phyloP scores from a whole-genome alignment of 2,329 filamentous ascomycete genomes.

The Pseudogymnoascus sp. region DNA sequence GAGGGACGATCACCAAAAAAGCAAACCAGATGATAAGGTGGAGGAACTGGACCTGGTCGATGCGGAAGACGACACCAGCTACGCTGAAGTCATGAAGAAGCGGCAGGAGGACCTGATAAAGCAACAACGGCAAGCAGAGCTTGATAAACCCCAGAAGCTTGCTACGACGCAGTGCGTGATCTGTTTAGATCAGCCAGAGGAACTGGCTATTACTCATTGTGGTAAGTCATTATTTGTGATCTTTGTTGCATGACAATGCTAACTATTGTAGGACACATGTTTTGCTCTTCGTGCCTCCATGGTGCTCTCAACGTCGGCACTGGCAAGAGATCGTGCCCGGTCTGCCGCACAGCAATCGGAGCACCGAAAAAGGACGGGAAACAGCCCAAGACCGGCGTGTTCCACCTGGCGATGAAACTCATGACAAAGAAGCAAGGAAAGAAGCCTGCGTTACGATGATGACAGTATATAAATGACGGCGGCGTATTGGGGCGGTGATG shows the following conservation, averaged over 20 bases:
- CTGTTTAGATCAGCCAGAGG: constrained; percentile 57
- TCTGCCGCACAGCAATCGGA: constrained; percentile 50
- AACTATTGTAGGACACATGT: constrained; percentile 50
- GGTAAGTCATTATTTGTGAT: constrained; percentile 41
- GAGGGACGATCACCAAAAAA: constrained; percentile 12
- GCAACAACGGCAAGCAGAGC: constrained; percentile 39
- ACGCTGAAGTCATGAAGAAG: constrained; percentile 25
- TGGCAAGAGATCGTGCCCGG: constrained; percentile 52
- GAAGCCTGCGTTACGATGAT: constrained; percentile 25
- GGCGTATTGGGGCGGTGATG: background rate
- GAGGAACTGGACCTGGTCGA: constrained; percentile 27
- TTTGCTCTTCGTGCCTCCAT: constrained; percentile 58
- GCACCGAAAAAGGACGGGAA: constrained; percentile 35
- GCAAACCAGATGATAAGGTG: constrained; percentile 17
- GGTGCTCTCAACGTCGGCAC: constrained; percentile 52
- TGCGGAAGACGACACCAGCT: constrained; percentile 24
- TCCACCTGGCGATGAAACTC: constrained; percentile 56
- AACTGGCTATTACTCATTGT: constrained; percentile 59
- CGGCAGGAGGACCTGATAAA: constrained; percentile 27
- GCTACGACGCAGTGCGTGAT: constrained; percentile 59
- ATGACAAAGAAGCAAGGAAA: constrained; percentile 54
- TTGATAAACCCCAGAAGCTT: constrained; percentile 45
- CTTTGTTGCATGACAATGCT: background rate
- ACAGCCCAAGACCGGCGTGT: constrained; percentile 42
- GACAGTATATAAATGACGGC: constrained; percentile 10